A percentile compares a stretch with the other conserved stretches of the same genome.
Conservation (phyloP, 768 basidiomycete genomes). For the Podaxis sp. region DNA sequence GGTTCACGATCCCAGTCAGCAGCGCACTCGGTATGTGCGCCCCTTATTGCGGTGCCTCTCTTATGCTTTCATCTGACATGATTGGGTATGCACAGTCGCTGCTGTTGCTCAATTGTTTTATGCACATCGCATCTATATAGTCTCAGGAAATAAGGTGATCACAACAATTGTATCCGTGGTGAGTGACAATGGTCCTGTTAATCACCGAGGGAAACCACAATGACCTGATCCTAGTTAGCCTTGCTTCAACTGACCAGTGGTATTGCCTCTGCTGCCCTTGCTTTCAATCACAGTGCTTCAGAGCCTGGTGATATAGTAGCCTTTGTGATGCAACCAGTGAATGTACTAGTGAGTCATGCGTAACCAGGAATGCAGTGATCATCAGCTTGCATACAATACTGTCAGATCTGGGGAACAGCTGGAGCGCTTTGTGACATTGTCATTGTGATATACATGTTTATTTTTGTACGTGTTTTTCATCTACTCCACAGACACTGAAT, state of each 20-base stretch:
- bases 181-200: background rate
- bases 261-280: background rate
- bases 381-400: background rate
- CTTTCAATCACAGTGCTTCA: background rate
- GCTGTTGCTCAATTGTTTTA: background rate
- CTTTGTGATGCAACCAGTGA: background rate
- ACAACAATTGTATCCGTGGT: background rate
- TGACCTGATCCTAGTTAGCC: background rate
- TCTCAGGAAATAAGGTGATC: background rate
- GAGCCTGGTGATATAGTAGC: background rate
- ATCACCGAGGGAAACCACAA: background rate
- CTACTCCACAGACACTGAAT: background rate
- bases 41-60: background rate
- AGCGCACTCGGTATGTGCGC: background rate
- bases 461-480: background rate
- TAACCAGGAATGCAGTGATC: background rate
- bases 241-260: background rate
- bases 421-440: background rate
- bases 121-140: background rate
- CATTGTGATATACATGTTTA: constrained; percentile 1
- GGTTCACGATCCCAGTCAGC: constrained; percentile 3
- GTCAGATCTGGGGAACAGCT: background rate
- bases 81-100: background rate
- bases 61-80: no score
- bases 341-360: background rate